phyloP scores from a whole-genome alignment of 805 yeast genomes.

The Candida quercuum region DNA sequence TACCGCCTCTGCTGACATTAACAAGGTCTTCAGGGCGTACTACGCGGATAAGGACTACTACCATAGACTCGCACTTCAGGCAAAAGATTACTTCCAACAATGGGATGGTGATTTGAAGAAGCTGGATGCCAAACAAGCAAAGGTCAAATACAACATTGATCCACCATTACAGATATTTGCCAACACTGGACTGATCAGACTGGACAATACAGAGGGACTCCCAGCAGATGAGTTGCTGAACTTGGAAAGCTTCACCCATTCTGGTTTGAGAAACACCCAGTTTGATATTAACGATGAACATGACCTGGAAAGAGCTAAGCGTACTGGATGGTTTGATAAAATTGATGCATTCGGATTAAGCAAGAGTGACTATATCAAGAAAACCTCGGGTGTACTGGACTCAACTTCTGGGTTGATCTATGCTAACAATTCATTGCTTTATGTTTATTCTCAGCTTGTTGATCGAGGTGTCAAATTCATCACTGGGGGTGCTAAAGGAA shows the following conservation, averaged over 20 bases:
- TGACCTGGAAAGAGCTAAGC: conserved; percentile 27
- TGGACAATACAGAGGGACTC: conserved; percentile 7
- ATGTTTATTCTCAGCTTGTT: conserved; percentile 23
- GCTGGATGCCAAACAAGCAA: conserved; percentile 9
- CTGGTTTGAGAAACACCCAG: conserved; percentile 25
- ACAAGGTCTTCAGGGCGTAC: conserved; percentile 33
- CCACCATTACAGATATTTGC: conserved; percentile 11
- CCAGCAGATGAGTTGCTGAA: conserved; percentile 11
- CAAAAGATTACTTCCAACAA: conserved; percentile 7
- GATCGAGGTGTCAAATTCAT: conserved; percentile 30
- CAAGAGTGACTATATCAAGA: conserved; percentile 2
- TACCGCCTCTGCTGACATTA: conserved; percentile 36
- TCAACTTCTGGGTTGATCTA: conserved; percentile 30
- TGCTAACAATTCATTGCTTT: conserved; percentile 29
- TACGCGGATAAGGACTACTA: conserved; percentile 33
- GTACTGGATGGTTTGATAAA: conserved; percentile 22
- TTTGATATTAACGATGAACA: conserved; percentile 22
- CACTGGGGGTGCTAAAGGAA: conserved; percentile 26
- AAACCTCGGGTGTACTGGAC: conserved; percentile 21
- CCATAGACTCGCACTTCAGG: conserved; percentile 20
- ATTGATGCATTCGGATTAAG: conserved; percentile 1
- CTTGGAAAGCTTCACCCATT: conserved; percentile 22
- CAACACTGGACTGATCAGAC: conserved; percentile 10
- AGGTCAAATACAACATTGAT: conserved; percentile 8
- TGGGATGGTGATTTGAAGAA: conserved; percentile 12